Percentiles rank a stretch among this genome's conserved stretches.
Conservation (phyloP, 306 rosid genomes). For the Rubus idaeus region DNA sequence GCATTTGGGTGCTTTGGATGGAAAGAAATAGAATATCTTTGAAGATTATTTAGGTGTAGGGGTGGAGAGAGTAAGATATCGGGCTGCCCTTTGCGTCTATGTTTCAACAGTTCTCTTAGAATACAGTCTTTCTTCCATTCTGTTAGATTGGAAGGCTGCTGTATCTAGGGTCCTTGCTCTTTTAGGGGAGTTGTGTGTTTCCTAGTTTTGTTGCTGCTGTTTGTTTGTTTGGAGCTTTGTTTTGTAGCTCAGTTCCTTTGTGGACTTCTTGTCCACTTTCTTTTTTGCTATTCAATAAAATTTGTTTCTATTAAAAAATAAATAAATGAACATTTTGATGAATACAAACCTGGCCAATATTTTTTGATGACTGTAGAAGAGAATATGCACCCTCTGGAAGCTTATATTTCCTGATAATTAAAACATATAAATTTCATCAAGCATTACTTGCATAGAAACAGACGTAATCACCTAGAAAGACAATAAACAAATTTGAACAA, state of each 20-base stretch:
- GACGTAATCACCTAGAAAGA: background rate
- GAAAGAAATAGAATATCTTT: background rate
- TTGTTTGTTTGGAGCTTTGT: no score
- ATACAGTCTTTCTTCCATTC: background rate
- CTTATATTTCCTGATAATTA: constrained; percentile 53
- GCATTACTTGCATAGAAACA: constrained; percentile 5
- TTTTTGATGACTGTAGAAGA: constrained; percentile 63
- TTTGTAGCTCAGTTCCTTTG: no score
- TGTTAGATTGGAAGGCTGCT: no score
- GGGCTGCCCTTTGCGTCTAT: background rate
- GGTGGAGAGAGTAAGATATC: background rate
- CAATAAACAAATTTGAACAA: background rate
- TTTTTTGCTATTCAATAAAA: no score
- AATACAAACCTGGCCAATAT: constrained; percentile 69
- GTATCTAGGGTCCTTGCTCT: no score
- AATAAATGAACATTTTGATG: background rate
- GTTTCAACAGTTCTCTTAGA: background rate
- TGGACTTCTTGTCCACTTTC: no score
- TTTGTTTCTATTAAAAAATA: background rate
- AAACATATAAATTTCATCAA: constrained; percentile 19
- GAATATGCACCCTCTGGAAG: constrained; percentile 71
- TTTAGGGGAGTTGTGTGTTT: no score
- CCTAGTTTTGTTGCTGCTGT: no score
- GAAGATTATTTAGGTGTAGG: background rate
- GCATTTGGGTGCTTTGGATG: background rate